Percentiles rank a stretch among this genome's conserved stretches.
These are phyloP conservation scores for Trametes punicea DNA, from an alignment of 768 basidiomycete genomes.

Conservation along the genomic window DNA sequence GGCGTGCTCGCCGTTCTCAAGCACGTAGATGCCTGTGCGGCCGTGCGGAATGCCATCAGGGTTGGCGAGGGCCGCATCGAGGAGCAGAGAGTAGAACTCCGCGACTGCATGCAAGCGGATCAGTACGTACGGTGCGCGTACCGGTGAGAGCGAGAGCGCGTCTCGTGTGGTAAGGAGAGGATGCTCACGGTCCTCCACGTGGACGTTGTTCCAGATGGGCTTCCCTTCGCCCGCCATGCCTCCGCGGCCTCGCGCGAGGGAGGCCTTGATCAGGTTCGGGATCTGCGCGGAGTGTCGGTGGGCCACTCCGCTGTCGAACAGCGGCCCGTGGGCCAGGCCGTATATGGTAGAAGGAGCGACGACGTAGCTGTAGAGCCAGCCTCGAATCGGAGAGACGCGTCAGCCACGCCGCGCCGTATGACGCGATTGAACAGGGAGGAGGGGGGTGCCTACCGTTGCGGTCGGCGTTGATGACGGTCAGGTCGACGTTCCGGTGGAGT, in stretches of 20 bases:
- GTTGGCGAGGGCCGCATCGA: constrained; percentile 33
- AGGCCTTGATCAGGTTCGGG: constrained; percentile 39
- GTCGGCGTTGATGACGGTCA: constrained; percentile 45
- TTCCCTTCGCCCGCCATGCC: constrained; percentile 52
- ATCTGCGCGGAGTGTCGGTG: constrained; percentile 49
- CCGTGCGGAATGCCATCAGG: constrained; percentile 26
- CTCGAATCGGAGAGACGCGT: no score
- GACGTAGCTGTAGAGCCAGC: constrained; percentile 49
- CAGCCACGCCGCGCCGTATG: no score
- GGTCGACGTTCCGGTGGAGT: constrained; percentile 49
- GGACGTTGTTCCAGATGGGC: constrained; percentile 57
- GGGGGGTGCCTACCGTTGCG: constrained; percentile 36
- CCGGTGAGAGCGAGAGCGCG: no score
- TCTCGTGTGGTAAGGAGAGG: neutral
- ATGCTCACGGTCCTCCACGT: constrained; percentile 46
- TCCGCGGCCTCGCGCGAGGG: constrained; percentile 42
- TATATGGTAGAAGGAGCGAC: constrained; percentile 54
- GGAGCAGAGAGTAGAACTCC: constrained; percentile 38
- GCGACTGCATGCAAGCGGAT: constrained; percentile 33
- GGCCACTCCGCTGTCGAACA: constrained; percentile 47
- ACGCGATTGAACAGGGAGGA: no score
- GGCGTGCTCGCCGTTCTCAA: constrained; percentile 29
- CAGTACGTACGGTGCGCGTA: neutral
- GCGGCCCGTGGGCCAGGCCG: constrained; percentile 43
- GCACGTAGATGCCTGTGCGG: constrained; percentile 34